Evolutionary conservation across 176 grass and related monocot species (phyloP).

Genomic region (Cenchrus americanus): DNA sequence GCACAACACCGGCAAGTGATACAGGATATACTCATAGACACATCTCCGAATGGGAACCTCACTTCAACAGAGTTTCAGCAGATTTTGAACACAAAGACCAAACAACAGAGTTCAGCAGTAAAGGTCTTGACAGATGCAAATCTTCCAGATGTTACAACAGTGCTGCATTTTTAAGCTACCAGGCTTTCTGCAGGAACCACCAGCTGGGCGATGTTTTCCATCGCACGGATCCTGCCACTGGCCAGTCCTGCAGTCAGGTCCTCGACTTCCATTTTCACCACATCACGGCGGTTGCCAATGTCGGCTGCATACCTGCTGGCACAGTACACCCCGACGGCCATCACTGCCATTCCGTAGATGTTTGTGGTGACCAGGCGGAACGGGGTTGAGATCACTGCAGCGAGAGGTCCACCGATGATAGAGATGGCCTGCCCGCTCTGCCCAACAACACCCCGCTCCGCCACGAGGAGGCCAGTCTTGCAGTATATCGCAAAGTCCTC

Average conservation of each 20-base stretch:
- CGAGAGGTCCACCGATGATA: constrained; percentile 59
- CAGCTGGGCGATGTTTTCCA: constrained; percentile 47
- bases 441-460: constrained; percentile 54
- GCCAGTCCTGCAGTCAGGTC: constrained; percentile 47
- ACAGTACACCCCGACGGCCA: constrained; percentile 55
- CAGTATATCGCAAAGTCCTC: constrained; percentile 86
- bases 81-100: constrained; percentile 11
- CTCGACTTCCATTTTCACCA: constrained; percentile 58
- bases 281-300: constrained; percentile 59
- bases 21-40: constrained; percentile 6
- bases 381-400: constrained; percentile 52
- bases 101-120: background rate
- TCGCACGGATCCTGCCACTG: constrained; percentile 44
- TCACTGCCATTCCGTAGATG: constrained; percentile 50
- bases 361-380: constrained; percentile 63
- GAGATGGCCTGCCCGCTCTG: constrained; percentile 69
- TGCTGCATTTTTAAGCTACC: constrained; percentile 17
- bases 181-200: constrained; percentile 26
- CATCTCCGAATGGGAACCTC: constrained; percentile 15
- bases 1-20: constrained; percentile 10
- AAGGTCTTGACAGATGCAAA: constrained; percentile 7
- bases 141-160: constrained; percentile 18
- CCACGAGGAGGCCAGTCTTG: constrained; percentile 75
- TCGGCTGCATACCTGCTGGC: constrained; percentile 59
- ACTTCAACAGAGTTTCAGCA: constrained; percentile 33